Evolutionary conservation across 306 rosid genomes (phyloP).

Genomic region (Fagus crenata): DNA sequence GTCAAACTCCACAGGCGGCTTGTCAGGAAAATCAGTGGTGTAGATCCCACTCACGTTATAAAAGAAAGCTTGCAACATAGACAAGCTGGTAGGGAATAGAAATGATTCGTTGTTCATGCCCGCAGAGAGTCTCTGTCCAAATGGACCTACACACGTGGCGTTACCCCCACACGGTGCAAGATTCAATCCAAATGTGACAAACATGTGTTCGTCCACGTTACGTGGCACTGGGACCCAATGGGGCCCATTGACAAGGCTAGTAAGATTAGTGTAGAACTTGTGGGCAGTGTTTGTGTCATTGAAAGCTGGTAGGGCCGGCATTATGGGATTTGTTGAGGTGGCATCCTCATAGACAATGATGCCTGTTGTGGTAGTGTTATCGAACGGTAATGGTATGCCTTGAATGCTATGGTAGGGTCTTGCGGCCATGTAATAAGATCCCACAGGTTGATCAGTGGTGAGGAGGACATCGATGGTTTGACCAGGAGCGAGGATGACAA

Average conservation of each 20-base stretch:
- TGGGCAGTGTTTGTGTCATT: constrained; percentile 50
- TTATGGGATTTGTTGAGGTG: constrained; percentile 20
- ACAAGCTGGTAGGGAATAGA: constrained; percentile 33
- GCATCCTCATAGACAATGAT: constrained; percentile 37
- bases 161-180: constrained; percentile 27
- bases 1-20: constrained; percentile 40
- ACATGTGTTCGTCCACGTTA: constrained; percentile 51
- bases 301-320: constrained; percentile 46
- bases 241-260: constrained; percentile 38
- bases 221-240: constrained; percentile 55
- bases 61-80: constrained; percentile 53
- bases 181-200: constrained; percentile 42
- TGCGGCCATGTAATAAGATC: constrained; percentile 70
- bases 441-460: constrained; percentile 31
- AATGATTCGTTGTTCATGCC: constrained; percentile 78
- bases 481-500: constrained; percentile 50
- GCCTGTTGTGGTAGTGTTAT: constrained; percentile 41
- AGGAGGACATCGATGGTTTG: constrained; percentile 63
- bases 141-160: constrained; percentile 35
- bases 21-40: constrained; percentile 49
- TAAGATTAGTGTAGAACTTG: constrained; percentile 44
- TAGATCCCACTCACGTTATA: constrained; percentile 34
- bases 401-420: constrained; percentile 26
- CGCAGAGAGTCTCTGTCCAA: constrained; percentile 32
- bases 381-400: neutral